Conservation (phyloP, 495 filamentous ascomycete species). For the Penicillium alfredii region DNA sequence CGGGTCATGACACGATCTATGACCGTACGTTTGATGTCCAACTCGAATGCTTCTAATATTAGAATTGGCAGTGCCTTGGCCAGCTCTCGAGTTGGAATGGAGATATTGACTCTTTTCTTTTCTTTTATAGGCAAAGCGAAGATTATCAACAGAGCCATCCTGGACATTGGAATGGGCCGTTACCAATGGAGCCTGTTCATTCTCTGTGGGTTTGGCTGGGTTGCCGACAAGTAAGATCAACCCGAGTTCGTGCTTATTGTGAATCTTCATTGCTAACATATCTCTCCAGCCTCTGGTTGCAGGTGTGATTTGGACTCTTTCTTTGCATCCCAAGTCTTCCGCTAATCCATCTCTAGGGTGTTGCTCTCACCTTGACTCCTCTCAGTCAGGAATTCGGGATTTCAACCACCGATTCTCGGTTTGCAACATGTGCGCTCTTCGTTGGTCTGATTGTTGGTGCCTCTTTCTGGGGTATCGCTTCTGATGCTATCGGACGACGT, state of each 20-base stretch:
- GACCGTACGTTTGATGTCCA: conserved; percentile 44
- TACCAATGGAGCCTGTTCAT: conserved; percentile 79
- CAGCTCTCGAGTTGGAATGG: too few species aligned
- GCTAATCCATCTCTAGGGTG: conserved; percentile 28
- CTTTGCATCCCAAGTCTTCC: not conserved
- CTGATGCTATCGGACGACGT: conserved; percentile 46
- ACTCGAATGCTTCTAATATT: not conserved
- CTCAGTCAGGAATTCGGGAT: conserved; percentile 43
- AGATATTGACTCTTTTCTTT: too few species aligned
- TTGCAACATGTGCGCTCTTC: conserved; percentile 42
- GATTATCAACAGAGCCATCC: conserved; percentile 19
- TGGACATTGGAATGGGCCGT: conserved; percentile 80
- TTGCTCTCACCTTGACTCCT: conserved; percentile 42
- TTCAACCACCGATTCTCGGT: conserved; percentile 34
- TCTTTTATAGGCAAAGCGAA: conserved; percentile 23
- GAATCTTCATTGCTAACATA: conserved; percentile 7
- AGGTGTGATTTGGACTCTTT: conserved; percentile 12
- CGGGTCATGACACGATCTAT: conserved; percentile 45
- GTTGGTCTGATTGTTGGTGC: conserved; percentile 45
- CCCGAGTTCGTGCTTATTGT: not conserved
- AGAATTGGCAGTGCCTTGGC: not conserved
- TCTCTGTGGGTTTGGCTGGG: conserved; percentile 74
- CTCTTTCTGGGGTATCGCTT: conserved; percentile 45
- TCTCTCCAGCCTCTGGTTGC: conserved; percentile 35
- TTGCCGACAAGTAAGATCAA: conserved; percentile 47